Base-by-base conservation (phyloP, 306 rosid genomes). In the Rosa persica region DNA sequence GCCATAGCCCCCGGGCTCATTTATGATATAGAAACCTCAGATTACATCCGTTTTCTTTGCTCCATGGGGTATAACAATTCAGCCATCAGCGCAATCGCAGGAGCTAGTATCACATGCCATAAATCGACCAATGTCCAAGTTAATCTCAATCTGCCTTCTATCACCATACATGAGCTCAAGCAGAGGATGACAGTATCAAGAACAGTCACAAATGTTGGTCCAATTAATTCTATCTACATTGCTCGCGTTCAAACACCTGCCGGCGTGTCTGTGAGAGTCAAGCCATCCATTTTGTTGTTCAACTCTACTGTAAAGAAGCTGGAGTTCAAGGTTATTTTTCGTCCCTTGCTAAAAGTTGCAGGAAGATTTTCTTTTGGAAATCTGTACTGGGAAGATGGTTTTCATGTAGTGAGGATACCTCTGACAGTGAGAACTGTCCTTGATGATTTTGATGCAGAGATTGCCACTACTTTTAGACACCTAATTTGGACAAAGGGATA, bases 131-230 rank as follows among this genome's bases (percentile, higher is more conserved):
- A 84, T 15, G 80, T 82, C 66, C 75, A 87, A 65, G 52, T 67
- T 12, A 79, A 88, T 68, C 82, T 88, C 61, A 90, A 90, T 76
- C 81, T 88, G 13, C 91, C 95, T 55, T 90, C 92, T 17, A 85
- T 90, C 43, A 76, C 83, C 68, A 76, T 90, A 78, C 92, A 90
- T 15, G 86, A 83, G 78, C 78, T 90, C 77, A 88, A 73, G 71
- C 68, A 52, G 76, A 51, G 75, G 0, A 36, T 85, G 70, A 85
- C 85, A 0, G 81, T 87, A 39, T 78, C 88, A 44, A 85, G 93
- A 87, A 87, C 78, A 0, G 93, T 88, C 38, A 90, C 87, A 3
- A 90, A 90, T 74, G 96, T 85, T 5, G 96, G 96, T 11, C 83
- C 87, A 5, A 62, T 44, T 16, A 70, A 82, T 10, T 87, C 93